phyloP scores from a whole-genome alignment of 1,139 yeast genomes.

The Yamadazyma blattariae region DNA sequence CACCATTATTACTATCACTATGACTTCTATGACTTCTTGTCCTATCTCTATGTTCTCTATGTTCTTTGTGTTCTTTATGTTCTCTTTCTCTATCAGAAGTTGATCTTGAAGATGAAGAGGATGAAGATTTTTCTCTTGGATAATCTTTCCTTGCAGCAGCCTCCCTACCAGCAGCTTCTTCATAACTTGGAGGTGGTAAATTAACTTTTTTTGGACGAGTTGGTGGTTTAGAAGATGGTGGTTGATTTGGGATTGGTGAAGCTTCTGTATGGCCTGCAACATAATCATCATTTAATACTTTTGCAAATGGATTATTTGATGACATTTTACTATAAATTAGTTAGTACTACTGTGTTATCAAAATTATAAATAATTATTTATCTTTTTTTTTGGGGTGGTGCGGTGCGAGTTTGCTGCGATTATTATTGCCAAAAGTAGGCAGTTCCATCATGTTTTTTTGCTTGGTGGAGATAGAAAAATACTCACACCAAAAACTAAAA shows the following conservation, averaged over 20 bases:
- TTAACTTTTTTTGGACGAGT: constrained; percentile 32
- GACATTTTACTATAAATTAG: constrained; percentile 33
- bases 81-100: constrained; percentile 12
- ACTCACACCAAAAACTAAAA: too few relatives aligned
- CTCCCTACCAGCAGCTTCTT: constrained; percentile 61
- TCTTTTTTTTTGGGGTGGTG: too few relatives aligned
- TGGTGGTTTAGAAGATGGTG: constrained; percentile 10
- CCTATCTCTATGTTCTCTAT: constrained; percentile 5
- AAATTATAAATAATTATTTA: too few relatives aligned
- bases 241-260: constrained; percentile 25
- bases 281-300: constrained; percentile 38
- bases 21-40: constrained; percentile 6
- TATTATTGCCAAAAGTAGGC: too few relatives aligned
- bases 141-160: constrained; percentile 38
- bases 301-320: constrained; percentile 58
- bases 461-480: too few relatives aligned
- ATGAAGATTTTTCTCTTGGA: constrained; percentile 49
- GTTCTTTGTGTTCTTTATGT: constrained; percentile 13
- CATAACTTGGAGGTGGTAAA: constrained; percentile 55
- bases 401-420: too few relatives aligned
- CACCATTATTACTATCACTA: constrained; percentile 10
- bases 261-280: constrained; percentile 33
- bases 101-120: constrained; percentile 13
- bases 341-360: too few relatives aligned
- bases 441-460: too few relatives aligned